Base-by-base conservation (phyloP, 257 asterid genomes). In the Orobanche coerulescens region DNA sequence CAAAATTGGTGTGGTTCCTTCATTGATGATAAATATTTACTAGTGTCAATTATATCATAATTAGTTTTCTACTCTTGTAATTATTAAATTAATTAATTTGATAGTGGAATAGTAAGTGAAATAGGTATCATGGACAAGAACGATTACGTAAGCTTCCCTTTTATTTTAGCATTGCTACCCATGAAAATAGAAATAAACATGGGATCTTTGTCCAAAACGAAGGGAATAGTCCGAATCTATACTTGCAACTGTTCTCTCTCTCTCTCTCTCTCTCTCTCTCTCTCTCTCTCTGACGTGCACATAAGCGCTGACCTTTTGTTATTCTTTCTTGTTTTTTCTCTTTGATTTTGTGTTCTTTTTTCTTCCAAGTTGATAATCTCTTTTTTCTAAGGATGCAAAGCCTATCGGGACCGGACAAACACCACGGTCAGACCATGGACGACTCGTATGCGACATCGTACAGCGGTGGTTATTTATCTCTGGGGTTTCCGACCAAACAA, bases 371-470 rank as follows among this genome's bases (percentile, higher is more conserved):
- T 61, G 63, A 26, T 37, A 24, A 5, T 24, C 5, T 5, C 19
- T 10, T 65, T 39, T 46, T 25, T 69, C 5, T 43, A 30, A 79
- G 62, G 76, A 86, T 87, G 94, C 76, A 70, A 73, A 76, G 67
- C 66, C 67, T 61, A 12, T 49, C n/a, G 54, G 20, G 36, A 26
- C 75, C 73, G 59, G 30, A 62, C 30, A 73, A 68, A 70, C 75
- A 76, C 55, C 30, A 16, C 11, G 74, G 56, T 37, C 71, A 58
- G 48, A 73, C 69, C 30, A 39, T 68, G 16, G 74, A 67, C 33
- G 73, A 70, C 33, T 72, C 79, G 15, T 65, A 50, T 42, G 40
- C 71, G 7, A 75, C 77, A 37, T 44, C 64, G 62, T 73, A 66
- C 28, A 68, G 71, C 59, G 71, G 71, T 58, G 66, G 59, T 67